Conservation (phyloP, 129 eudicot species). For the Heracleum sosnowskyi region DNA sequence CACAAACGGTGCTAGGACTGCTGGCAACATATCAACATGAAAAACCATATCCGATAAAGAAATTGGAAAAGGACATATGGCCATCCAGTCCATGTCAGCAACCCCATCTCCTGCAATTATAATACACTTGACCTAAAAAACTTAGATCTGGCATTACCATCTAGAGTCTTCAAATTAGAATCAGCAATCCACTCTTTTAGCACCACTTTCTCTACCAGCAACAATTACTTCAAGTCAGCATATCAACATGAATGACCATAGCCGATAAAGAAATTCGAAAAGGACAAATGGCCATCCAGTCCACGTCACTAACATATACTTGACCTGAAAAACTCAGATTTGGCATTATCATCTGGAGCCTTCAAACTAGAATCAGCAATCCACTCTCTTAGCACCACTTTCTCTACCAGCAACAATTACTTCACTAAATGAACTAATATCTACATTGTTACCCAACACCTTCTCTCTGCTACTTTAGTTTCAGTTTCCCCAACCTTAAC, state of each 20-base stretch:
- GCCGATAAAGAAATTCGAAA: constrained; percentile 58
- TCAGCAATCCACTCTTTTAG: not conserved
- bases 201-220: constrained; percentile 6
- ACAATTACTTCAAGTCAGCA: not conserved
- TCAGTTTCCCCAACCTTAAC: constrained; percentile 17
- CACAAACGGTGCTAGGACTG: not conserved
- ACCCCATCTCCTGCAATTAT: constrained; percentile 87
- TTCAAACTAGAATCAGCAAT: constrained; percentile 7
- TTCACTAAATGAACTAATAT: not conserved
- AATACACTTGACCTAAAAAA: constrained; percentile 38
- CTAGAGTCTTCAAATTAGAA: constrained; percentile 11
- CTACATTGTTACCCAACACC: constrained; percentile 31
- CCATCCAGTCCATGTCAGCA: constrained; percentile 62
- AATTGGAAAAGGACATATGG: constrained; percentile 50
- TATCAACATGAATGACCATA: not conserved
- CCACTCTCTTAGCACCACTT: not conserved
- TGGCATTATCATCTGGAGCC: constrained; percentile 11
- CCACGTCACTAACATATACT: constrained; percentile 64
- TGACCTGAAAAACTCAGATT: constrained; percentile 33
- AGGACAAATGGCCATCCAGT: constrained; percentile 43
- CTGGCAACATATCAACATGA: not conserved
- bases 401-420: not conserved
- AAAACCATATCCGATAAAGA: constrained; percentile 31
- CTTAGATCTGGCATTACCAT: constrained; percentile 19
- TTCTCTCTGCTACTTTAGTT: constrained; percentile 36